Evolutionary conservation across 371 early-diverging fungal genomes (phyloP).

Genomic region (Enterocytospora artemiae): DNA sequence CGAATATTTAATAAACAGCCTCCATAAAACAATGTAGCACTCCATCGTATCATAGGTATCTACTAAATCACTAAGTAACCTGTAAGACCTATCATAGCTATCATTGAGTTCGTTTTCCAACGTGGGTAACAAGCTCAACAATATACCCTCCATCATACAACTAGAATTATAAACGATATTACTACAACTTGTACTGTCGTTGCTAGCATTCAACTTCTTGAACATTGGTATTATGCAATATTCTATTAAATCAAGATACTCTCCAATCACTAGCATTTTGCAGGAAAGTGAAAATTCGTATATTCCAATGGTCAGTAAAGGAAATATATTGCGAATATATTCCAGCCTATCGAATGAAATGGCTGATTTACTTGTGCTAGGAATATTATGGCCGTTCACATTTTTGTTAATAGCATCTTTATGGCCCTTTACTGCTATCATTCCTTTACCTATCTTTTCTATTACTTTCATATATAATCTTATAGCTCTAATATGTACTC

Average conservation of each 20-base stretch:
- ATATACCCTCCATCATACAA: constrained; percentile 31
- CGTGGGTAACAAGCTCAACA: constrained; percentile 43
- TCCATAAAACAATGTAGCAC: constrained; percentile 34
- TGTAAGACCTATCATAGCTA: constrained; percentile 16
- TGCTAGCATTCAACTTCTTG: too few species aligned
- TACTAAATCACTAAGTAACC: constrained; percentile 29
- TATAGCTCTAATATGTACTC: constrained; percentile 87
- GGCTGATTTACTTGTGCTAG: not conserved
- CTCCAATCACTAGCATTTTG: constrained; percentile 30
- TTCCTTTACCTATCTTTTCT: too few species aligned
- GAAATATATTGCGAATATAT: constrained; percentile 25
- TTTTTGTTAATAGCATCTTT: too few species aligned
- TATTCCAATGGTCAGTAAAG: constrained; percentile 45
- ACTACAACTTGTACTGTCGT: too few species aligned
- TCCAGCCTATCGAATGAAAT: constrained; percentile 5
- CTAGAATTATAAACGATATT: too few species aligned
- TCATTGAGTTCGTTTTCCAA: constrained; percentile 52
- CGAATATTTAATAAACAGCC: constrained; percentile 32
- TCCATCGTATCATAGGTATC: not conserved
- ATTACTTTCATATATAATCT: constrained; percentile 77
- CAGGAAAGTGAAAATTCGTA: constrained; percentile 45
- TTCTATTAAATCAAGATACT: constrained; percentile 47
- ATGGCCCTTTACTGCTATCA: too few species aligned
- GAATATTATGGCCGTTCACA: constrained; percentile 3
- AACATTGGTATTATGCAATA: constrained; percentile 29